phyloP scores from a whole-genome alignment of 768 basidiomycete species.

The Hemileccinum rubropunctum region DNA sequence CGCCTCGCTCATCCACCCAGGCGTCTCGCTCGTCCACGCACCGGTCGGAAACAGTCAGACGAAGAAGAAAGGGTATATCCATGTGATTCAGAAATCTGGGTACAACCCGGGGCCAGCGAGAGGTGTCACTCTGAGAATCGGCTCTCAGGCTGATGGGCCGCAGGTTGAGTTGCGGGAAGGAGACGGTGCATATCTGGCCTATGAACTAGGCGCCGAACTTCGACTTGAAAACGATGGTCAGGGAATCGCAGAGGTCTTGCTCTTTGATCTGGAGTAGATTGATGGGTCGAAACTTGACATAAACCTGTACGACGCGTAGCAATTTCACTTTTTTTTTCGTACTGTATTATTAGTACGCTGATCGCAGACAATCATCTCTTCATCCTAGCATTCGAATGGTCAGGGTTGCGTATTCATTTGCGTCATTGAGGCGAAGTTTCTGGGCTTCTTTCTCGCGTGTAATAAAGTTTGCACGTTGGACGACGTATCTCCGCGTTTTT shows the following conservation, averaged over 20 bases:
- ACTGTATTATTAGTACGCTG: not conserved
- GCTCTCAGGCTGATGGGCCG: slow-evolving; percentile 35
- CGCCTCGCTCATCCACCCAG: slow-evolving; percentile 68
- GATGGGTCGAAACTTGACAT: no score
- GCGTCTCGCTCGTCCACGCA: slow-evolving; percentile 49
- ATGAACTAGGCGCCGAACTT: slow-evolving; percentile 35
- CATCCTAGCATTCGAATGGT: slow-evolving; percentile 1
- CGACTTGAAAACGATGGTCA: slow-evolving; percentile 65
- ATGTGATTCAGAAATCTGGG: slow-evolving; percentile 82
- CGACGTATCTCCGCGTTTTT: not conserved
- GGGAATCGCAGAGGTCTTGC: slow-evolving; percentile 64
- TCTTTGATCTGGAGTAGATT: slow-evolving; percentile 70
- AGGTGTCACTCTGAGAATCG: slow-evolving; percentile 60
- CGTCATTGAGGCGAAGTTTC: not conserved
- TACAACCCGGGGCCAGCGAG: slow-evolving; percentile 58
- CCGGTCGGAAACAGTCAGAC: slow-evolving; percentile 38
- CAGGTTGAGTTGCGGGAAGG: slow-evolving; percentile 72
- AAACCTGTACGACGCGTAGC: not conserved
- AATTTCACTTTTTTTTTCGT: not conserved
- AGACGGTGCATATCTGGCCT: slow-evolving; percentile 76
- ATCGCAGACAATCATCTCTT: slow-evolving; percentile 6
- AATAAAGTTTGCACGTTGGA: not conserved
- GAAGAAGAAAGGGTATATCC: slow-evolving; percentile 71
- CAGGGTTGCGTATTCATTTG: slow-evolving; percentile 1
- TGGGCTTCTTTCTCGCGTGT: not conserved